Conservation (phyloP, 345 rosid genomes). For the Melaleuca alternifolia region DNA sequence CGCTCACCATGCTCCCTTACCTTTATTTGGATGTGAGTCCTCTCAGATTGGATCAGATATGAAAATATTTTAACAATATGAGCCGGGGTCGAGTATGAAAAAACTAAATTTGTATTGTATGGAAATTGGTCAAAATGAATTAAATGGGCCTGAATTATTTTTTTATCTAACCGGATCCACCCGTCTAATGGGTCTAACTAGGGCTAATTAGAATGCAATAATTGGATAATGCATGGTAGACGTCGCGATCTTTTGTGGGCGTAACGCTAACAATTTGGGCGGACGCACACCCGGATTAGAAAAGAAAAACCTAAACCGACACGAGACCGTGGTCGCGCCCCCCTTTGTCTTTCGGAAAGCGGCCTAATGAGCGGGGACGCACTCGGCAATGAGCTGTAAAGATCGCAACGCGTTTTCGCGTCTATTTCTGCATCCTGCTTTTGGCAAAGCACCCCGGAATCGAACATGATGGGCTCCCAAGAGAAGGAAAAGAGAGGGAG, state of each 20-base stretch:
- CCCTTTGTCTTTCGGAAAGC: background rate
- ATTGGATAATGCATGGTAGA: background rate
- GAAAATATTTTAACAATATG: too few relatives aligned
- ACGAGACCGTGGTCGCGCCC: background rate
- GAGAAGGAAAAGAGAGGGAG: background rate
- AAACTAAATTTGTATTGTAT: too few relatives aligned
- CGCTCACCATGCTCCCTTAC: too few relatives aligned
- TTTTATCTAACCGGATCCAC: too few relatives aligned
- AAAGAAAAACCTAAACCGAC: too few relatives aligned
- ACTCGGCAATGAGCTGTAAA: background rate
- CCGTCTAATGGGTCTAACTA: too few relatives aligned
- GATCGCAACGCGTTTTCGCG: constrained; percentile 5
- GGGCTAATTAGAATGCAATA: background rate
- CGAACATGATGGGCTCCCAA: background rate
- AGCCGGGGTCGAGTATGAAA: too few relatives aligned
- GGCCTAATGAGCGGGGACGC: background rate
- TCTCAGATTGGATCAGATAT: too few relatives aligned
- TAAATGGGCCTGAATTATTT: too few relatives aligned
- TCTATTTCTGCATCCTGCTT: background rate
- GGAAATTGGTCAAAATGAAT: too few relatives aligned
- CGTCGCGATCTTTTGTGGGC: background rate
- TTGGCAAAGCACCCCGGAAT: background rate
- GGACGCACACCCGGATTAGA: background rate
- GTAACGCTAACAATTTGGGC: background rate
- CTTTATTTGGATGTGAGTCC: too few relatives aligned